These are phyloP conservation scores for Steccherinum ochraceum DNA, from an alignment of 768 basidiomycete species.

Conservation along the genomic window DNA sequence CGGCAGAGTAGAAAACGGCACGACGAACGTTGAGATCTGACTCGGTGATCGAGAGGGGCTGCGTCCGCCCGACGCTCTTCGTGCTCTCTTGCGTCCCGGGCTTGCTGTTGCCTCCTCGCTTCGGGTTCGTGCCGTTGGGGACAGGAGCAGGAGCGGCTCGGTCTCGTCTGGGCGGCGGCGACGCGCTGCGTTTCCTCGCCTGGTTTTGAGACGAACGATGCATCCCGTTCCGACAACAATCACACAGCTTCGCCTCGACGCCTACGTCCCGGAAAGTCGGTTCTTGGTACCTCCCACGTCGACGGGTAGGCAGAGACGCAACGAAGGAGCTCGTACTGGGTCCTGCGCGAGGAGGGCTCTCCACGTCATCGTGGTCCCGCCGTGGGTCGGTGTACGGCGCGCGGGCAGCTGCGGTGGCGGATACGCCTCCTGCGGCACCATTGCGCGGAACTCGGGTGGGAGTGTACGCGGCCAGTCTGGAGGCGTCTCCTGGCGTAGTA, in stretches of 20 bases:
- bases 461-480: background rate
- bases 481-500: background rate
- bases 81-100: background rate
- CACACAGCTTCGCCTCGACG: background rate
- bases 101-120: too few species aligned
- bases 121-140: too few species aligned
- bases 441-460: background rate
- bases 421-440: background rate
- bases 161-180: background rate
- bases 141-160: too few species aligned
- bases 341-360: background rate
- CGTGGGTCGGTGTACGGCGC: conserved; percentile 4
- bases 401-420: conserved; percentile 1
- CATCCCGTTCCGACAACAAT: background rate
- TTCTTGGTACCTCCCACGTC: background rate
- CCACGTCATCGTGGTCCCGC: background rate
- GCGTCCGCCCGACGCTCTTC: background rate
- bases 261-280: background rate
- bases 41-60: background rate
- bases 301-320: background rate
- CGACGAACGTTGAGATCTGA: background rate
- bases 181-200: background rate
- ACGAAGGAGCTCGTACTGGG: background rate
- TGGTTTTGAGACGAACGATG: too few species aligned
- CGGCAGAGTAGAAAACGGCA: too few species aligned